Conservation (phyloP, 2,329 filamentous ascomycete species). For the Aspergillus arachidicola region DNA sequence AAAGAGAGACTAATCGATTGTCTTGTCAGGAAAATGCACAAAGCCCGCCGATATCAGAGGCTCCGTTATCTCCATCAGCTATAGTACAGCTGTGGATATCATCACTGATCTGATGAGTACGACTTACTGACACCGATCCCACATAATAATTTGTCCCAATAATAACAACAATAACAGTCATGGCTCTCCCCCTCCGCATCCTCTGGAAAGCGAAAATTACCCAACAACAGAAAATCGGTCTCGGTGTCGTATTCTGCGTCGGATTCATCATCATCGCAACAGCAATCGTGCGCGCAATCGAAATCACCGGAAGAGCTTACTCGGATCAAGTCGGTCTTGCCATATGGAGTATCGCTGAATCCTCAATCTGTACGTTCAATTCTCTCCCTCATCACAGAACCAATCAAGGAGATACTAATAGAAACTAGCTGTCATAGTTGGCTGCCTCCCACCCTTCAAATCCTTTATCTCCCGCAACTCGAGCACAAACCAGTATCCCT, state of each 20-base stretch:
- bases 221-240: conserved; percentile 28
- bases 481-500: not conserved
- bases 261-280: conserved; percentile 28
- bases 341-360: conserved; percentile 23
- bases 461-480: conserved; percentile 13
- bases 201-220: conserved; percentile 31
- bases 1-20: not conserved
- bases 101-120: conserved; percentile 28
- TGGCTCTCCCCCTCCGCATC: conserved; percentile 32
- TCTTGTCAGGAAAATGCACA: conserved; percentile 16
- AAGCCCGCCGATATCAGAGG: conserved; percentile 19
- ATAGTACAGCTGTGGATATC: conserved; percentile 27
- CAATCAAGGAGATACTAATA: not conserved
- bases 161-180: conserved; percentile 24
- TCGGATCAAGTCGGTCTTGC: conserved; percentile 21
- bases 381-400: too few species aligned
- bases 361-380: conserved; percentile 19
- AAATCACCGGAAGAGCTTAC: conserved; percentile 26
- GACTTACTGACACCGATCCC: not conserved
- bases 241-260: conserved; percentile 31
- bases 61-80: conserved; percentile 22
- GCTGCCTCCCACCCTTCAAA: conserved; percentile 23
- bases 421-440: conserved; percentile 18
- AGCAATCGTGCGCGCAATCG: conserved; percentile 30
- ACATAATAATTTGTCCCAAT: not conserved